Conservation (phyloP, 2,329 filamentous ascomycete species). For the Stagonosporopsis cucurbitacearum region DNA sequence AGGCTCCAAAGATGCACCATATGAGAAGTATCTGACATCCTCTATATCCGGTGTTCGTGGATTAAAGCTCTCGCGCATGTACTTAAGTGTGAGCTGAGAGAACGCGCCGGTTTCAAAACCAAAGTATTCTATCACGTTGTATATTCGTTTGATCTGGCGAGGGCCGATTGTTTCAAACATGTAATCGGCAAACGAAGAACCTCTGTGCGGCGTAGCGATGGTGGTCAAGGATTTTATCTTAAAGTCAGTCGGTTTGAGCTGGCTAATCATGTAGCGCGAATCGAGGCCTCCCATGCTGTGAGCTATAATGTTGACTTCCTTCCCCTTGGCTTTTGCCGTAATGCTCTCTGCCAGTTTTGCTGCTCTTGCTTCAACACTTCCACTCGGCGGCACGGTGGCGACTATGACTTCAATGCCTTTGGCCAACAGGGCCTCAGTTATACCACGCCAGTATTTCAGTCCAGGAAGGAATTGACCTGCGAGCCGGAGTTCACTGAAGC, state of each 20-base stretch:
- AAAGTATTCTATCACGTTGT: constrained; percentile 61
- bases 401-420: constrained; percentile 68
- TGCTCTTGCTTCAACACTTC: constrained; percentile 65
- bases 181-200: constrained; percentile 68
- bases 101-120: constrained; percentile 66
- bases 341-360: constrained; percentile 61
- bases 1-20: constrained; percentile 65
- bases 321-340: constrained; percentile 59
- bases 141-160: constrained; percentile 62
- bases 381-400: constrained; percentile 64
- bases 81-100: constrained; percentile 64
- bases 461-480: constrained; percentile 62
- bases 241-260: constrained; percentile 66
- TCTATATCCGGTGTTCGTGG: constrained; percentile 62
- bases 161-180: constrained; percentile 64
- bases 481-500: constrained; percentile 68
- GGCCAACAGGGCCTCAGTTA: constrained; percentile 62
- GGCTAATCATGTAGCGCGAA: constrained; percentile 69
- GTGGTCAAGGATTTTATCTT: constrained; percentile 75
- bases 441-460: constrained; percentile 70
- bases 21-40: constrained; percentile 67
- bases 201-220: constrained; percentile 67
- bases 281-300: constrained; percentile 70
- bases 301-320: constrained; percentile 69
- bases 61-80: constrained; percentile 66